These are phyloP conservation scores for Prunus mira DNA, from an alignment of 306 rosid species.

Conservation along the genomic window DNA sequence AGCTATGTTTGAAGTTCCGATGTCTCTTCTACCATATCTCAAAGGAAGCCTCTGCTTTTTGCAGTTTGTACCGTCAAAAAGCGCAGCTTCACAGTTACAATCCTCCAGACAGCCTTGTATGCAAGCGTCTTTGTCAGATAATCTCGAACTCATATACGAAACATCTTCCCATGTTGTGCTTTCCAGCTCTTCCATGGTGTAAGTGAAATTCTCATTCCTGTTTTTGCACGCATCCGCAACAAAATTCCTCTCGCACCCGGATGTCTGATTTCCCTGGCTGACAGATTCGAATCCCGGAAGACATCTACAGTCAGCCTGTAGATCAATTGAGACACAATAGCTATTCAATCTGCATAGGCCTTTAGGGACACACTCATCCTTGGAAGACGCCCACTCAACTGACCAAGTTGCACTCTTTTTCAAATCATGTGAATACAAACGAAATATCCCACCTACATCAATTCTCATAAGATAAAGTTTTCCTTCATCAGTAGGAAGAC, in stretches of 20 bases:
- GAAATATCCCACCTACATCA: no score
- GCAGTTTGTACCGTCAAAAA: no score
- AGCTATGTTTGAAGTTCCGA: background rate
- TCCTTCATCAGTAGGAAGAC: background rate
- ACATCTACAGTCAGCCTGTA: background rate
- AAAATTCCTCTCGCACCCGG: slow-evolving; percentile 22
- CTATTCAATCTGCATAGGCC: slow-evolving; percentile 18
- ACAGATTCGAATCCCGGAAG: slow-evolving; percentile 8
- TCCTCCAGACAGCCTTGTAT: no score
- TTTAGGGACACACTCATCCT: slow-evolving; percentile 9
- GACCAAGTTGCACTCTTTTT: background rate
- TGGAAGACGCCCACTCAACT: no score
- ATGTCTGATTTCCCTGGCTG: background rate
- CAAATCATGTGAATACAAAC: slow-evolving; percentile 6
- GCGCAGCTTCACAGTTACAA: no score
- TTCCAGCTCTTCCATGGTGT: no score
- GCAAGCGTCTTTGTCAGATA: no score
- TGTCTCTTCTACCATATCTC: no score
- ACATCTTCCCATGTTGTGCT: no score
- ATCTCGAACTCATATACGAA: no score
- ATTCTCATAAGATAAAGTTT: background rate
- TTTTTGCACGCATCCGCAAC: background rate
- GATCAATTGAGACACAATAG: background rate
- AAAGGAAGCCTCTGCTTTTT: no score
- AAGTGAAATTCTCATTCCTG: no score